Evolutionary conservation across 2,329 filamentous ascomycete species (phyloP), one percentile per base, ranked within the genome.

Genomic region (Aquanectria penicillioides): DNA sequence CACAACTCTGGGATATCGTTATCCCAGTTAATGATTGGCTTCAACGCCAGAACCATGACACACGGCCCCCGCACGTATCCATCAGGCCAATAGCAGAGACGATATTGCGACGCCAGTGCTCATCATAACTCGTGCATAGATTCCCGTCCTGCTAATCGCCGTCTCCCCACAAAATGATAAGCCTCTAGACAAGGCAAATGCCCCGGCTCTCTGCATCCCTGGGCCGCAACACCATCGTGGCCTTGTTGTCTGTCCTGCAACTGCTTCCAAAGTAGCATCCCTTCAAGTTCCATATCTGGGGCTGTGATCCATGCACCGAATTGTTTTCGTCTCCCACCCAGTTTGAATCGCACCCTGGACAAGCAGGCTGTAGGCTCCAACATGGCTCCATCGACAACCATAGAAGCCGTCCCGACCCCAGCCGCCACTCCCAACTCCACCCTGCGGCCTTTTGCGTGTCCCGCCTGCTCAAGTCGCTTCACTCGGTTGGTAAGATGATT

Each of bases 401-500:
- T 58, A 41, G 55, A 53, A 17, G 40, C 40, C 34, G 36, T 48
- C 20, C 28, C 48, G 6, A 58, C 56, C 5, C 43, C 49, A 5
- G 36, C 34, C n/a, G 25, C 34, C 7, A 25, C 56, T 13, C 46
- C 56, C 12, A 54, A 46, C 25, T 17, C 48, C 17, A 18, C 49
- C n/a, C 29, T 59, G 41, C 34, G 57, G 20, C 57, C 57, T 26
- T 59, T 59, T 51, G 51, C 57, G 8, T 59, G 57, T 38, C 57
- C 57, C 9, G 57, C 57, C 4, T 59, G 57, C 18, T 51, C 57
- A 7, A 59, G 57, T 20, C 57, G 57, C n/a, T 59, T 59, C 22
- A 59, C 57, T 22, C 36, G 57, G 23, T 46, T 55, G 33, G 57
- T 51, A 59, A 34, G 52, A 31, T 44, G 38, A 31, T n/a, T 25